Evolutionary conservation across 2,329 filamentous ascomycete species (phyloP).

Genomic region (Pseudogymnoascus sp.): DNA sequence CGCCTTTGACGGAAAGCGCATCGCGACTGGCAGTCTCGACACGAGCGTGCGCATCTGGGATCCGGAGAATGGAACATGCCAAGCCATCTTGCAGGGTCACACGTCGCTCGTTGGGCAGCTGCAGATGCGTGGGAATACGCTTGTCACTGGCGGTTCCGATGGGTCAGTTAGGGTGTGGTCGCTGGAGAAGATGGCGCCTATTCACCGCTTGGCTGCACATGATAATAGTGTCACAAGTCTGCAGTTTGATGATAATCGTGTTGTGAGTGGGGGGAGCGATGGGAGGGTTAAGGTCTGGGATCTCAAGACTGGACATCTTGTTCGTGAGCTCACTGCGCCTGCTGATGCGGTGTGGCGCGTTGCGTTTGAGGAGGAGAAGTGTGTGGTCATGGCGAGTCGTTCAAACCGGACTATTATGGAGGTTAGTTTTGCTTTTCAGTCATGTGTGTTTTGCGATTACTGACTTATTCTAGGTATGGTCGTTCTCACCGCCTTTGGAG

Average conservation of each 20-base stretch:
- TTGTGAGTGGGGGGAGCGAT: constrained; percentile 92
- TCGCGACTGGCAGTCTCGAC: constrained; percentile 91
- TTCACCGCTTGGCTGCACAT: constrained; percentile 89
- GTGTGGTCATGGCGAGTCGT: constrained; percentile 86
- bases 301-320: constrained; percentile 78
- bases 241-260: constrained; percentile 91
- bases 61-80: constrained; percentile 60
- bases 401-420: constrained; percentile 91
- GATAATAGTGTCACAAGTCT: constrained; percentile 97
- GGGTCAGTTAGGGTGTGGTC: constrained; percentile 97
- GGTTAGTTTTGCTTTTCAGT: constrained; percentile 44
- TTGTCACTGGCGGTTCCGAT: constrained; percentile 93
- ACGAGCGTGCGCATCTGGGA: constrained; percentile 98
- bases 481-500: constrained; percentile 80
- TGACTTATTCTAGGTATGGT: constrained; percentile 65
- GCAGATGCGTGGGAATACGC: constrained; percentile 87
- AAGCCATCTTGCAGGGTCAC: constrained; percentile 90
- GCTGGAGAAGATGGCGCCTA: constrained; percentile 77
- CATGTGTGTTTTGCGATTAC: constrained; percentile 11
- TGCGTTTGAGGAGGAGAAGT: constrained; percentile 97
- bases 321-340: constrained; percentile 83
- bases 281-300: constrained; percentile 99
- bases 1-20: constrained; percentile 86
- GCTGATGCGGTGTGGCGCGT: constrained; percentile 96
- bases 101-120: constrained; percentile 94